Base-by-base conservation (phyloP, 345 rosid species). In the Eutrema yunnanense region DNA sequence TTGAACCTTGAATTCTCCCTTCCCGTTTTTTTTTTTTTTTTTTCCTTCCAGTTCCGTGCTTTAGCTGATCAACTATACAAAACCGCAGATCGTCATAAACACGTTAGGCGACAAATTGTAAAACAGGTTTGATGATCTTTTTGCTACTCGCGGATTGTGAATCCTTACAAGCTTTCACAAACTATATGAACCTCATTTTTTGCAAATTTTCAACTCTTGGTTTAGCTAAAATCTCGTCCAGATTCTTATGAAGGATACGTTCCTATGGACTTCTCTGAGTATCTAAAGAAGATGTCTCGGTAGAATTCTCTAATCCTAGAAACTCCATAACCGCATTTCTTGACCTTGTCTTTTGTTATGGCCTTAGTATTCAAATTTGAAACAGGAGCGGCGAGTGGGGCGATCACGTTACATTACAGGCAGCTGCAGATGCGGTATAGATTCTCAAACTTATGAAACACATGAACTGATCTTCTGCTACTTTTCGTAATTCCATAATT, bases 221-320 rank as follows among this genome's bases (percentile, higher is more conserved):
- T 72, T 62, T 56, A 89, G 96, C 92, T 89, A 42, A 89, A 82
- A 67, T 82, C 90, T 57, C 73, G 81, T 47, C 86, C 83, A 5
- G 91, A 86, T 40, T 80, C 78, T 56, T 90, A 90, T 37, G 86
- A 81, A 74, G 96, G 92, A 73, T 90, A 90, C 19, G 96, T 87
- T 51, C 96, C 96, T 16, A 90, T 87, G 96, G 85, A 87, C 72
- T 90, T 86, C 77, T 77, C 85, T 40, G 91, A 84, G 16, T 90
- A 90, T 73, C 74, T 87, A 81, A 86, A 64, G 84, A 87, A 87
- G 77, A 84, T 89, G 90, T 87, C 90, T 57, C 80, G 71, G 96
- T 89, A 82, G 64, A 6, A 10, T 8, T 50, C 16, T 71, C 52
- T 44, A 51, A 51, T 49, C 40, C 6, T 69, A 9, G 40, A 11